Base-by-base conservation (phyloP, 208 protist genomes). In the Herpetomonas samuelpessoai region DNA sequence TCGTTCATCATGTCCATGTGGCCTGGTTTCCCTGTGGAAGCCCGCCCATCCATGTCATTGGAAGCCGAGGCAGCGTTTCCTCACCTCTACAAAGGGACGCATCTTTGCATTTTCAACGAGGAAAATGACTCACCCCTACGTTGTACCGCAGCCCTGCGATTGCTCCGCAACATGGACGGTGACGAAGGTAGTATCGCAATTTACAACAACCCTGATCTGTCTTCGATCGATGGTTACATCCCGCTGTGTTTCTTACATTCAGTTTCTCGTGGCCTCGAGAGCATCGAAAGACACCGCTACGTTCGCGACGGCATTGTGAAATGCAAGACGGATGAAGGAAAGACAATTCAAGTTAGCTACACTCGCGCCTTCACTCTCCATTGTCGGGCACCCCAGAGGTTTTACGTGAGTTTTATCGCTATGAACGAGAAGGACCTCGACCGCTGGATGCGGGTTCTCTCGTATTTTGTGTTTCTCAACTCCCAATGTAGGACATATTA, bases 391-490 rank as follows among this genome's bases (percentile, higher is more conserved):
- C 74, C 79, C 1, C 69, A 79, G 54, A 50, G 69, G 29, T 81
- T 86, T 29, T 86, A 86, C 39, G 75, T 81, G 0, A 81, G 58
- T 14, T 86, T 86, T 50, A 72, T 86, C 27, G 66, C 74, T 0
- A 61, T 67, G 14, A 72, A 47, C 3, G 66, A 86, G 7, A 52
- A 74, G 19, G 67, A 79, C 29, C 68, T 79, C 12, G 26, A 73
- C 19, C 57, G 60, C 28, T 86, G 79, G 75, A 66, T 51, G 18
- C 30, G 54, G 12, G 71, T 69, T 7, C 48, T 81, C 3, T 65
- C 78, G 39, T 86, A 86, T 58, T 86, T 86, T 60, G 68, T 69
- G 25, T 22, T 65, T n/a, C 57, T 71, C 10, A 74, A 71, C n/a
- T 52, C 22, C 7, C 22, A 30, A 19, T 52, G 48, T 18, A n/a